Base-by-base conservation (phyloP, 148 eudicot species). In the Talinum fruticosum region DNA sequence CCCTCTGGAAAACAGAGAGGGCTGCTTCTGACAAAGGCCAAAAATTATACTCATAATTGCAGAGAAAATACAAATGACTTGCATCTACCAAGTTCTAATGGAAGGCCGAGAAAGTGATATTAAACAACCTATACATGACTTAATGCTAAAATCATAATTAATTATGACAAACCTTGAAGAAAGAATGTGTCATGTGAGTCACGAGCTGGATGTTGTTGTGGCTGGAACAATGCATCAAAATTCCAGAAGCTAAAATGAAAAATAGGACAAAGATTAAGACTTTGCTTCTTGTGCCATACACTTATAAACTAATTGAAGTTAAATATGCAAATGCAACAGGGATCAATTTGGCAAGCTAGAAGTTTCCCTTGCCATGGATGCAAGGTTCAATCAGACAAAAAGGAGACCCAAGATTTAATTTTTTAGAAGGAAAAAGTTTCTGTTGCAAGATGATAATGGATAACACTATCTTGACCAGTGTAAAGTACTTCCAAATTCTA, bases 141-240 rank as follows among this genome's bases (percentile, higher is more conserved):
- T 15, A 34, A 64, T 30, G 35, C 28, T 8, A n/a, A 47, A 76
- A 34, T 41, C 2, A 34, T 32, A 23, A 66, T 44, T 26, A 80
- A n/a, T 4, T 5, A 41, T 72, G 75, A 61, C 80, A 74, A 69
- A 93, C 99, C 97, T 91, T 87, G 81, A 66, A 95, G 78, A 83
- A 90, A 95, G 87, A 93, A 95, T 19, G 97, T 95, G 84, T 93
- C 99, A 57, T 95, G 99, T 81, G 97, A 91, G 87, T 95, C 99
- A 79, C 99, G 97, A 76, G 99, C 97, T 69, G 97, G 99, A 70
- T 95, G 99, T 82, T 93, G 97, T 79, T 95, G 97, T 18, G 99
- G 97, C 88, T 93, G 97, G 90, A 93, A 95, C 51, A 95, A 82
- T 34, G 94, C 93, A 78, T 96, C 99, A 66, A 96, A 93, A 75